Evolutionary conservation across 2,329 filamentous ascomycete genomes (phyloP).

Genomic region (Aureobasidium sp.): DNA sequence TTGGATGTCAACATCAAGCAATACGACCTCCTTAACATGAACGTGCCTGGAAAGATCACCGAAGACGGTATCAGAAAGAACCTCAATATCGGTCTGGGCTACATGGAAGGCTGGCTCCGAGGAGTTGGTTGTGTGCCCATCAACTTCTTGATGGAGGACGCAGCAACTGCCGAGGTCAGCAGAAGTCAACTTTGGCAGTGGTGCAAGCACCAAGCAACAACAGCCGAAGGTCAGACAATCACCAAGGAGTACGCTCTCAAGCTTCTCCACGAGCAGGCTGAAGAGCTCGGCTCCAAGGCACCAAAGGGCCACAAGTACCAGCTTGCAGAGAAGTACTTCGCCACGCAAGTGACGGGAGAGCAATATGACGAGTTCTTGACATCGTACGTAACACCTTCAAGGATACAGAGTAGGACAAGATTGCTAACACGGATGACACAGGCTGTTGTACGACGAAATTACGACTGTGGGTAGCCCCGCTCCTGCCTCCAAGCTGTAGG

Average conservation of each 20-base stretch:
- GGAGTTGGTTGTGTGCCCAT: conserved; percentile 95
- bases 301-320: conserved; percentile 87
- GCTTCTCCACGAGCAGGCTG: conserved; percentile 78
- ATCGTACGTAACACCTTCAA: conserved; percentile 47
- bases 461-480: conserved; percentile 63
- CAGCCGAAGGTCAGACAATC: conserved; percentile 81
- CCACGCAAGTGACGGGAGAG: conserved; percentile 87
- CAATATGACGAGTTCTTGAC: conserved; percentile 97
- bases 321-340: conserved; percentile 87
- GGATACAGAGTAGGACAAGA: conserved; percentile 1
- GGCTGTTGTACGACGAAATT: conserved; percentile 81
- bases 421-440: conserved; percentile 32
- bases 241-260: conserved; percentile 87
- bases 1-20: conserved; percentile 81
- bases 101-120: conserved; percentile 98
- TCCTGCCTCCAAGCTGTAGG: conserved; percentile 43
- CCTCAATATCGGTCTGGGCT: conserved; percentile 88
- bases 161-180: conserved; percentile 92
- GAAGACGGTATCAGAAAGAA: conserved; percentile 97
- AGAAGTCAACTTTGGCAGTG: conserved; percentile 96
- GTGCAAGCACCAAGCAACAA: conserved; percentile 66
- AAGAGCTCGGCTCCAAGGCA: conserved; percentile 65
- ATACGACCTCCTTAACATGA: conserved; percentile 96
- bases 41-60: conserved; percentile 84
- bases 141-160: conserved; percentile 98